Conservation (phyloP, 208 protist species). For the Trypanosoma avium region DNA sequence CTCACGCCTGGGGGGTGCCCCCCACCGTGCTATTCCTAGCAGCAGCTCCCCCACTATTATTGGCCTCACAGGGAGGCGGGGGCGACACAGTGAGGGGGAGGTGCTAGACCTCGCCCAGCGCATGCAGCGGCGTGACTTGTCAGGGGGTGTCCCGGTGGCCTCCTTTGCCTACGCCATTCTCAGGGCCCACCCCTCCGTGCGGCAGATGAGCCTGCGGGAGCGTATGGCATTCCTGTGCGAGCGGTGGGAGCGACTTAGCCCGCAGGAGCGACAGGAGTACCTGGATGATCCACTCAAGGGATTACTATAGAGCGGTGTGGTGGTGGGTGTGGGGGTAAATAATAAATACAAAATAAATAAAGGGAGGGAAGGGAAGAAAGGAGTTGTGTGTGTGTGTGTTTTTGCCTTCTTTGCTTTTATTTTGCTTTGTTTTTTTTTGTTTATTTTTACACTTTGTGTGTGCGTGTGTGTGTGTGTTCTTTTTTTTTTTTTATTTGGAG, state of each 20-base stretch:
- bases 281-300: slow-evolving; percentile 81
- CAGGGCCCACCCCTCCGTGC: slow-evolving; percentile 79
- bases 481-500: no score
- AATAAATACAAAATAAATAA: no score
- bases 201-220: slow-evolving; percentile 78
- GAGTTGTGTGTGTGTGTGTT: no score
- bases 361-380: no score
- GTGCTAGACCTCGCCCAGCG: slow-evolving; percentile 67
- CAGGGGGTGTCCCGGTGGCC: slow-evolving; percentile 79
- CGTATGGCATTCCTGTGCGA: slow-evolving; percentile 84
- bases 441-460: no score
- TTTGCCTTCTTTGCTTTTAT: no score
- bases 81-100: slow-evolving; percentile 47
- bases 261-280: slow-evolving; percentile 63
- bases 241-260: slow-evolving; percentile 67
- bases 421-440: no score
- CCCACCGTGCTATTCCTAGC: not conserved
- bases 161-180: slow-evolving; percentile 83
- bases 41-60: not conserved
- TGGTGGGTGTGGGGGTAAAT: no score
- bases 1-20: not conserved
- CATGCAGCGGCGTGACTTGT: slow-evolving; percentile 78
- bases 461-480: no score
- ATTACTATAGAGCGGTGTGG: slow-evolving; percentile 43
- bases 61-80: not conserved